Conservation (phyloP, 352 stramenopile genomes). For the Albugo laibachii region DNA sequence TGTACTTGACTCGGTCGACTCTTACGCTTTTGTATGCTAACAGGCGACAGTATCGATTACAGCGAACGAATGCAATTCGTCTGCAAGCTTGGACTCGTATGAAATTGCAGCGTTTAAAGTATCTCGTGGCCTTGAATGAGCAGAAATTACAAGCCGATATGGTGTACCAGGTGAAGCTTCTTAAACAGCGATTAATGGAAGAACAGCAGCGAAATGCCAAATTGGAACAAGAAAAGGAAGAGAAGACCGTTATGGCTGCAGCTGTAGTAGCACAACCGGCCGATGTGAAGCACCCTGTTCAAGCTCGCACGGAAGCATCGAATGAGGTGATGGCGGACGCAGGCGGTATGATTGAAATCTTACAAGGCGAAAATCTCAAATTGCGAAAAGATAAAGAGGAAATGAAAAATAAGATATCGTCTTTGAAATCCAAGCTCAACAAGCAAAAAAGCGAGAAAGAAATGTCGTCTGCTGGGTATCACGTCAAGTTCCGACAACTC, state of each 20-base stretch:
- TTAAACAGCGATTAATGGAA: constrained; percentile 59
- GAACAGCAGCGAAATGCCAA: constrained; percentile 58
- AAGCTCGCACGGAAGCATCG: constrained; percentile 14
- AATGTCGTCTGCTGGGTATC: constrained; percentile 37
- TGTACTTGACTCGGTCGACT: background rate
- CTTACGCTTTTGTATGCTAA: background rate
- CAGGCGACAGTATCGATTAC: constrained; percentile 19
- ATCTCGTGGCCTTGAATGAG: constrained; percentile 43
- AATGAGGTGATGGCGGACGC: constrained; percentile 59
- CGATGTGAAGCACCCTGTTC: background rate
- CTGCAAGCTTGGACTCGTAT: constrained; percentile 66
- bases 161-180: constrained; percentile 58
- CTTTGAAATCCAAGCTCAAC: constrained; percentile 44
- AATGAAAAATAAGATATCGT: constrained; percentile 34
- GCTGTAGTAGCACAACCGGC: background rate
- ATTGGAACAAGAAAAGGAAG: constrained; percentile 25
- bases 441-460: constrained; percentile 70
- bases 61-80: constrained; percentile 15
- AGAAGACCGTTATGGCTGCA: constrained; percentile 5
- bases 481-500: constrained; percentile 56
- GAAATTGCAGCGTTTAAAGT: constrained; percentile 65
- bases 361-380: constrained; percentile 61
- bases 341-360: constrained; percentile 65
- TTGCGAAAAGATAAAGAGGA: constrained; percentile 58
- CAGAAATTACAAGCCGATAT: constrained; percentile 74